Evolutionary conservation across 352 stramenopile genomes (phyloP).

Genomic region (Phytophthora quininea): DNA sequence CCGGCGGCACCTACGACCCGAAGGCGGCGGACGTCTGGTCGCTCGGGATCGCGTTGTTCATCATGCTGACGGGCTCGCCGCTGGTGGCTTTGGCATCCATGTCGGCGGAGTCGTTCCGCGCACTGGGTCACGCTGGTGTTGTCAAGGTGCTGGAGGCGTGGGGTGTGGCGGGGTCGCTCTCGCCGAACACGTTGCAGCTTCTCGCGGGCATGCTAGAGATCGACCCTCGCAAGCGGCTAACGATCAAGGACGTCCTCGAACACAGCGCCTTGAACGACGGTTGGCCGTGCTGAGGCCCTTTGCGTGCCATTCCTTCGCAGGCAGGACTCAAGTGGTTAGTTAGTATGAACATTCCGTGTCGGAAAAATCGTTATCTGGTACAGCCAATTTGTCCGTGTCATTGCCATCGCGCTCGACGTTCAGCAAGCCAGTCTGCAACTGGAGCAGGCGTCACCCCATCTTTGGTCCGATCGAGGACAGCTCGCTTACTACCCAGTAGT

Average conservation of each 20-base stretch:
- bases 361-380: no score
- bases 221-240: conserved; percentile 32
- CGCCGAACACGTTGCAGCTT: conserved; percentile 23
- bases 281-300: not conserved
- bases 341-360: no score
- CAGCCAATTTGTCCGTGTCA: no score
- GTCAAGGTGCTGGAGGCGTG: conserved; percentile 33
- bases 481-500: no score
- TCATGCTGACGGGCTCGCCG: conserved; percentile 47
- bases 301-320: no score
- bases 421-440: no score
- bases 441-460: no score
- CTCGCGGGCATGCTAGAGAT: conserved; percentile 37
- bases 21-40: conserved; percentile 48
- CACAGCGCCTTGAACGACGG: conserved; percentile 20
- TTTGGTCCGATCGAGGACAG: no score
- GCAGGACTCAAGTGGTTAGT: no score
- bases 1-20: conserved; percentile 42
- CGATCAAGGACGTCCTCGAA: conserved; percentile 22
- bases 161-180: conserved; percentile 30
- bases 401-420: no score
- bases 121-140: conserved; percentile 35
- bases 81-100: conserved; percentile 39
- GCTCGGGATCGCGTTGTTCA: conserved; percentile 45
- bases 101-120: conserved; percentile 35